These are phyloP conservation scores for Rhizophora mangle DNA, from an alignment of 345 rosid genomes.

Conservation along the genomic window DNA sequence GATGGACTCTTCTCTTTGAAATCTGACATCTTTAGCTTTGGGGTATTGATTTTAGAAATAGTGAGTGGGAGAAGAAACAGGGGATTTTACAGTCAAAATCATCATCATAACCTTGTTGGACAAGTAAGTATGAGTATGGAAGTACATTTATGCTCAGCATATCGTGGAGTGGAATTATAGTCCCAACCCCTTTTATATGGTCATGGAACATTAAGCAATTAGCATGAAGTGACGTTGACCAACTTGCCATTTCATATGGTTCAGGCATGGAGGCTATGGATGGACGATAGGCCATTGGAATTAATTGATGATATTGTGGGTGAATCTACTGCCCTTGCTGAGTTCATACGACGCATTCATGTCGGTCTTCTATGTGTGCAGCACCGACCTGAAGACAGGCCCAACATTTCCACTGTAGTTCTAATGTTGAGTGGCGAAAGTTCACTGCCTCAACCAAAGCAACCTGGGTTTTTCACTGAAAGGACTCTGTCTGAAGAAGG, in stretches of 20 bases:
- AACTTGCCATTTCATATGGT: background rate
- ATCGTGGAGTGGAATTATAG: no score
- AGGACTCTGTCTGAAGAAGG: slow-evolving; percentile 9
- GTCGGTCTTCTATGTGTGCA: slow-evolving; percentile 38
- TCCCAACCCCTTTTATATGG: no score
- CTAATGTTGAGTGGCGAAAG: slow-evolving; percentile 37
- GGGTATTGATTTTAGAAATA: slow-evolving; percentile 19
- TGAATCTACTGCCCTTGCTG: slow-evolving; percentile 1
- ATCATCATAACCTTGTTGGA: slow-evolving; percentile 20
- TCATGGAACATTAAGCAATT: no score
- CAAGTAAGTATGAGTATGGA: slow-evolving; percentile 9
- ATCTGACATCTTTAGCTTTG: slow-evolving; percentile 24
- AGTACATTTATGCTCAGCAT: no score
- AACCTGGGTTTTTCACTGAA: slow-evolving; percentile 36
- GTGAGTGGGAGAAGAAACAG: slow-evolving; percentile 18
- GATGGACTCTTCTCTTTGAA: slow-evolving; percentile 24
- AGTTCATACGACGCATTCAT: slow-evolving; percentile 24
- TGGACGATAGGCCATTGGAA: slow-evolving; percentile 25
- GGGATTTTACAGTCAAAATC: slow-evolving; percentile 15
- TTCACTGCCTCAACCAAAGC: slow-evolving; percentile 36
- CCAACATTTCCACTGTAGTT: slow-evolving; percentile 36
- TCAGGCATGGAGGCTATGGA: slow-evolving; percentile 37
- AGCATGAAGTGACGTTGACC: no score
- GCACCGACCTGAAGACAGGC: slow-evolving; percentile 37
- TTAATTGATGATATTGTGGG: slow-evolving; percentile 19